Conservation (phyloP, 208 protist genomes). For the Phytomonas sp. region DNA sequence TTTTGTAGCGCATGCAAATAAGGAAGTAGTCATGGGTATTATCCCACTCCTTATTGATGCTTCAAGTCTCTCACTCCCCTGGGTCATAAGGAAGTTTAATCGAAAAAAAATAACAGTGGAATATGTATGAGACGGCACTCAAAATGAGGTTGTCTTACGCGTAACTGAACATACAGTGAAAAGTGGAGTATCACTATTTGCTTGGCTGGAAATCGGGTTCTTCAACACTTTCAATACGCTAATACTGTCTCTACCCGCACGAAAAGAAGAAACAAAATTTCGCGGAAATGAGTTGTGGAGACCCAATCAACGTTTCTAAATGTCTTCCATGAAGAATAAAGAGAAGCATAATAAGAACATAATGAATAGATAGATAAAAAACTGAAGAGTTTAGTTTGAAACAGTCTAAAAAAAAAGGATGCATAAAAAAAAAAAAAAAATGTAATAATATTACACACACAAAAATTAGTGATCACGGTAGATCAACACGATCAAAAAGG, state of each 20-base stretch:
- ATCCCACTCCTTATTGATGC: conserved; percentile 15
- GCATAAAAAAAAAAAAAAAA: background rate
- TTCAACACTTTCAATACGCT: background rate
- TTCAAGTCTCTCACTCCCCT: background rate
- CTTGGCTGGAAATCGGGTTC: background rate
- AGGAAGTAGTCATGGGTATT: conserved; percentile 43
- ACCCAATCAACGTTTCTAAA: background rate
- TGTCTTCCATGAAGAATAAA: background rate
- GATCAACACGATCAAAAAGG: background rate
- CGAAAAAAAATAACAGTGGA: background rate
- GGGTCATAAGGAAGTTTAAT: background rate
- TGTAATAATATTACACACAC: background rate
- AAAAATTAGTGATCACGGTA: background rate
- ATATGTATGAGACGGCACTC: background rate
- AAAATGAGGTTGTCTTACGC: background rate
- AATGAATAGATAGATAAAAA: conserved; percentile 1
- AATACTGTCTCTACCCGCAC: background rate
- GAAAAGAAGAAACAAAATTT: background rate
- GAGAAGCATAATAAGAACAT: conserved; percentile 9
- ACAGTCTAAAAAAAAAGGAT: background rate
- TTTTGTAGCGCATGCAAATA: conserved; percentile 49
- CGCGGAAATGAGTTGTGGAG: background rate
- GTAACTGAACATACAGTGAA: background rate
- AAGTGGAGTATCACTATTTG: background rate
- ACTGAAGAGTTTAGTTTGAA: background rate